Base-by-base conservation (phyloP, 768 basidiomycete species). In the Hygrophorus pudorinus region DNA sequence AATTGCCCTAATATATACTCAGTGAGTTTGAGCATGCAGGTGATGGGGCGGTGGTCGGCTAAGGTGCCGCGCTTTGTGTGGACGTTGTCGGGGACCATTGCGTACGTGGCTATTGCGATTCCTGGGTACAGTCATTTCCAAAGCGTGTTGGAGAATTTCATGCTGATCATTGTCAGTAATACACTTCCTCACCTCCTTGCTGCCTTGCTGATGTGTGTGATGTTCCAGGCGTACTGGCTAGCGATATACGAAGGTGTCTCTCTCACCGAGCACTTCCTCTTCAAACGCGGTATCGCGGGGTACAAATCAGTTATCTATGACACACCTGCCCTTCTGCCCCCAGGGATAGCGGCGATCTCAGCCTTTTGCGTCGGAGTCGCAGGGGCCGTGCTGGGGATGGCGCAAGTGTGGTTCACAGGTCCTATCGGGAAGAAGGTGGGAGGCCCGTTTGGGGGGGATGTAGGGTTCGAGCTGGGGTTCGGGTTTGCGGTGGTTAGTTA, bases 1-100 rank as follows among this genome's bases (percentile, higher is more conserved):
- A 41, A 41, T 17, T 41, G 41, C 27, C 41, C 41, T 6, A 32
- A 41, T 11, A 32, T 41, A n/a, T 41, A 41, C 24, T 41, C 41
- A 14, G 27, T 41, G 24, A 14, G n/a, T 24, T 11, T 41, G 41
- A 41, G 30, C 16, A 41, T 41, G 41, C 41, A 41, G 41, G 30
- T 41, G 27, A 13, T 41, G 41, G 27, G 24, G 27, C 12, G 41
- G 30, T 24, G 10, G 41, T 29, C 30, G 13, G 41, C 7, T 2
- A 1, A n/a, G 10, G 41, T 41, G 7, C 41, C 27, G 30, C 14
- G 41, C 6, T 29, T 24, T 17, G 13, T 32, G 14, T 41, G 41
- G 41, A 41, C 27, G 9, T 7, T 41, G 11, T n/a, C 13, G 18
- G 41, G 28, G 30, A 41, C 41, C 12, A n/a, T 41, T 24, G 30